Evolutionary conservation across 108 stramenopile genomes (phyloP), one percentile per base, ranked within the genome.

Genomic region (Cylindrotheca closterium): DNA sequence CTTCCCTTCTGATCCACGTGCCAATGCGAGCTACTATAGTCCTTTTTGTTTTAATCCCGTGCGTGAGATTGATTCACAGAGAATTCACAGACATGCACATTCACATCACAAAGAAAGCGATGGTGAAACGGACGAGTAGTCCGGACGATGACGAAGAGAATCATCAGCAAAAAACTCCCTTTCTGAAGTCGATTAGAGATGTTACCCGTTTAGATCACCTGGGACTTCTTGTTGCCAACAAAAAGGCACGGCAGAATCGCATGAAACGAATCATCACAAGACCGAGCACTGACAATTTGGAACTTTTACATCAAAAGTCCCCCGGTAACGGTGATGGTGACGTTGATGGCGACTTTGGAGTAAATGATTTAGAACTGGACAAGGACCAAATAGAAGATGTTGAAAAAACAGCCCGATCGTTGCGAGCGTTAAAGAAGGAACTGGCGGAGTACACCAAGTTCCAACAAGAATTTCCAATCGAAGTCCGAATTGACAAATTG

Each of bases 401-500:
- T 1, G 22, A 53, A 64, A 51, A 51, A 19, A 28, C 55, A 46
- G 48, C 54, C 25, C 32, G 47, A 10, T 33, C 51, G 26, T 25
- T 66, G 24, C 12, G 24, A 1, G 31, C 56, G 22, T 47, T 74
- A 17, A 51, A 61, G 49, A n/a, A 60, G 21, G 53, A 47, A 27
- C 30, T 61, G 26, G 34, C 32, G 1, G 58, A 65, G 22, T 73
- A 56, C 45, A 26, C 33, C 18, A 25, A 47, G 12, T 29, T 66
- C 26, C 25, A 30, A 1, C 34, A 55, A n/a, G 19, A 31, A 2
- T 56, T 63, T 31, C 78, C 78, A 2, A 34, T 81, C 12, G 80
- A 81, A 58, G 51, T 81, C 34, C 80, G 80, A 49, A 56, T 81
- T 22, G 50, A 51, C n/a, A 51, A 73, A 30, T 55, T 81, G 10